Percentiles rank a stretch among this genome's conserved stretches.
Conservation (phyloP, 768 basidiomycete genomes). For the Russula dissimulans region DNA sequence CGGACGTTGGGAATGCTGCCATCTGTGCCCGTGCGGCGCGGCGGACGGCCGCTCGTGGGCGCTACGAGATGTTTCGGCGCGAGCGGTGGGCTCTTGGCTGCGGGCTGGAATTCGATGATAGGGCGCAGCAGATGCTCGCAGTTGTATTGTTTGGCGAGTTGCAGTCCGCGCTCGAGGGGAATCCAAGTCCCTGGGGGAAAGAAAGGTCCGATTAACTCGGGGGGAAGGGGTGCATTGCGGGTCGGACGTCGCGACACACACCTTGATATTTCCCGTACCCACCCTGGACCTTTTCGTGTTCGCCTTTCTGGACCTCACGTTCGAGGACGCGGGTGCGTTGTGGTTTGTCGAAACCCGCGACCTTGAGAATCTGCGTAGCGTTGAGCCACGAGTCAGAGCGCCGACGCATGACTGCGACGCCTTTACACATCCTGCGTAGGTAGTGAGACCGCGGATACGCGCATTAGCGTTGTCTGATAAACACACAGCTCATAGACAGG, state of each 20-base stretch:
- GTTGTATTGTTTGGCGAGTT: conserved; percentile 85
- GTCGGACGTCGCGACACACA: conserved; percentile 31
- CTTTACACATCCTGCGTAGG: conserved; percentile 74
- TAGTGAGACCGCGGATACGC: conserved; percentile 32
- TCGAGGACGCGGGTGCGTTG: conserved; percentile 96
- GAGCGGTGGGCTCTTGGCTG: conserved; percentile 82
- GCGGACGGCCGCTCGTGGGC: conserved; percentile 42
- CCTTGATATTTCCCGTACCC: conserved; percentile 99
- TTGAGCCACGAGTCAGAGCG: conserved; percentile 96
- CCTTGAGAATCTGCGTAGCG: conserved; percentile 98
- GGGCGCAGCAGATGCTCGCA: conserved; percentile 81
- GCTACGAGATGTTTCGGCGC: conserved; percentile 95
- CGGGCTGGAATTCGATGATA: conserved; percentile 89
- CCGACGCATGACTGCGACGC: conserved; percentile 95
- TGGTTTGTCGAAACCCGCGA: conserved; percentile 98
- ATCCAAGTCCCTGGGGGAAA: conserved; percentile 84
- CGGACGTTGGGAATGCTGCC: conserved; percentile 27
- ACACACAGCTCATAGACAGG: conserved; percentile 88
- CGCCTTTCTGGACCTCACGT: conserved; percentile 96
- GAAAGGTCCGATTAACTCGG: neutral
- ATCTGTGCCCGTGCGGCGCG: conserved; percentile 23
- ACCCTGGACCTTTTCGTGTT: conserved; percentile 98
- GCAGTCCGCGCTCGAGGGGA: conserved; percentile 82
- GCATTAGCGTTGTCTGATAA: conserved; percentile 22
- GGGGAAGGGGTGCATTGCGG: too few relatives aligned